A percentile compares a stretch with the other conserved stretches of the same genome.
Evolutionary conservation across 345 rosid species (phyloP).

Genomic region (Diplotaxis tenuifolia): DNA sequence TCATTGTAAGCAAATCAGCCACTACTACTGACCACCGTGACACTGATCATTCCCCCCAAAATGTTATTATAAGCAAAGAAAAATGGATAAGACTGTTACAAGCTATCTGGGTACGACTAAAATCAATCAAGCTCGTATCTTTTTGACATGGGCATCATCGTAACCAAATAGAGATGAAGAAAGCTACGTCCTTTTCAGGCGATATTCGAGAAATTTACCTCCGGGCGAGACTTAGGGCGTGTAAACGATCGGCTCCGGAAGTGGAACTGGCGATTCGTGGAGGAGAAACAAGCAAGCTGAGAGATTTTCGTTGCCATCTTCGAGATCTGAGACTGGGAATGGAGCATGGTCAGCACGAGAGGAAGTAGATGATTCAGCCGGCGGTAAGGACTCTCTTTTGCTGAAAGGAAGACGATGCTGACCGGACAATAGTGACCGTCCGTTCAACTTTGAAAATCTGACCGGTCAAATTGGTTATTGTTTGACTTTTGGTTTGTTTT

Average conservation of each 20-base stretch:
- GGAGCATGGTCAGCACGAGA: constrained; percentile 33
- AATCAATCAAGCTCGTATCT: background rate
- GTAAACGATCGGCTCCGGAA: constrained; percentile 40
- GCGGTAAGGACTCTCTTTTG: background rate
- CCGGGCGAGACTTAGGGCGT: constrained; percentile 35
- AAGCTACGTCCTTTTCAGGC: background rate
- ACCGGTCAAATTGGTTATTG: background rate
- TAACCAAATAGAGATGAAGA: background rate
- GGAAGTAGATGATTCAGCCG: constrained; percentile 8
- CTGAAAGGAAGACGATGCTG: constrained; percentile 2
- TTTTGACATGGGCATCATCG: constrained; percentile 3
- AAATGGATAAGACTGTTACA: background rate
- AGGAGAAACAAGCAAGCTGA: constrained; percentile 63
- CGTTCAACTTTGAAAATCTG: background rate
- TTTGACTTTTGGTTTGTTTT: no score
- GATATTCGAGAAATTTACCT: constrained; percentile 41
- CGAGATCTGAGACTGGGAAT: constrained; percentile 31
- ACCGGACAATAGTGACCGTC: constrained; percentile 26
- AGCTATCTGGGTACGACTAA: constrained; percentile 2
- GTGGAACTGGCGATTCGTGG: constrained; percentile 51
- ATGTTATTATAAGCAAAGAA: no score
- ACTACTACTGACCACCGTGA: no score
- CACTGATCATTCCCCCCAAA: no score
- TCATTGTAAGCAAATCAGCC: constrained; percentile 7
- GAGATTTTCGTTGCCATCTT: constrained; percentile 43